Evolutionary conservation across 306 rosid genomes (phyloP).

Genomic region (Corylus americana): DNA sequence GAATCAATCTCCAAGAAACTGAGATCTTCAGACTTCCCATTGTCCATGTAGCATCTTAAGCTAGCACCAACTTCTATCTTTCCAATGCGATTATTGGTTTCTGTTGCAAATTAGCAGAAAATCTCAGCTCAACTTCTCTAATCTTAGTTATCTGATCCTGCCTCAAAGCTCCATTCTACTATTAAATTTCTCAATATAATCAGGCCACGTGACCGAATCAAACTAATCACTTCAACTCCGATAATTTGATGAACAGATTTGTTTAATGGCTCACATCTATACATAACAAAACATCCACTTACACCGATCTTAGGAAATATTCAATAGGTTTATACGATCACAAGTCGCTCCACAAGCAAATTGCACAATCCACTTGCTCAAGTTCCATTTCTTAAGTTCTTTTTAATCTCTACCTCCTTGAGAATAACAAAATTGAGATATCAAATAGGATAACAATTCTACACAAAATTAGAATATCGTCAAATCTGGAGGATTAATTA

Average conservation of each 20-base stretch:
- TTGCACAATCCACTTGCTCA: background rate
- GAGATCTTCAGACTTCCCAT: too few species aligned
- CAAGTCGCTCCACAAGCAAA: background rate
- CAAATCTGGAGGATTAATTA: background rate
- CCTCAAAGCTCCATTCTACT: too few species aligned
- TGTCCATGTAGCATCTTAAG: too few species aligned
- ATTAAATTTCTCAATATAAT: background rate
- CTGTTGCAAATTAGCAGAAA: too few species aligned
- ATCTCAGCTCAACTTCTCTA: too few species aligned
- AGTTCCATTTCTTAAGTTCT: background rate
- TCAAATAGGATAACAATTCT: background rate
- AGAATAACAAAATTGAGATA: background rate
- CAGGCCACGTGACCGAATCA: background rate
- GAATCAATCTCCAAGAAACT: too few species aligned
- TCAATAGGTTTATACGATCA: background rate
- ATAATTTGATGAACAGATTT: background rate
- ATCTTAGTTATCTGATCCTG: too few species aligned
- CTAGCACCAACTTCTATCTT: too few species aligned
- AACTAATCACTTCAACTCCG: background rate
- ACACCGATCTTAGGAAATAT: background rate
- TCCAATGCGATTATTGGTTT: too few species aligned
- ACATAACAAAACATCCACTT: background rate
- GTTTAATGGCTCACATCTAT: background rate
- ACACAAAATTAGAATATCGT: background rate
- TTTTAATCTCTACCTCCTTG: background rate